Conservation (phyloP, 495 filamentous ascomycete species). For the Monascus purpureus region DNA sequence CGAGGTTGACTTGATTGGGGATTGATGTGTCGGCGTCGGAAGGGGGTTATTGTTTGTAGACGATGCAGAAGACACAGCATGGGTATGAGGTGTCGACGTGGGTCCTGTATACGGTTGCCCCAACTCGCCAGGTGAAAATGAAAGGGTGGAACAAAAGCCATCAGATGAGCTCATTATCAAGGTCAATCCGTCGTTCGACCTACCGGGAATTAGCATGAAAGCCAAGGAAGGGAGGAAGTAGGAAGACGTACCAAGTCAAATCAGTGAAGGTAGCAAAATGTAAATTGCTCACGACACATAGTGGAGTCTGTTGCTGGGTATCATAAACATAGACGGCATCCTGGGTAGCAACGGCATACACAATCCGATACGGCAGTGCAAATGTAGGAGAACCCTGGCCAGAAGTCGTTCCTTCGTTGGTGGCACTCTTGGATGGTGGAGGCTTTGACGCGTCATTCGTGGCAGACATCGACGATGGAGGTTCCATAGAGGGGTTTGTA, state of each 20-base stretch:
- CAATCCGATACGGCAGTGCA: conserved; percentile 76
- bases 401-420: conserved; percentile 35
- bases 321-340: conserved; percentile 95
- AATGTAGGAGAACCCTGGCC: conserved; percentile 56
- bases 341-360: conserved; percentile 95
- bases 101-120: conserved; percentile 72
- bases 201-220: conserved; percentile 21
- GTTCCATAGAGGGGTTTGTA: conserved; percentile 59
- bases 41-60: conserved; percentile 48
- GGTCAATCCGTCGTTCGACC: conserved; percentile 85
- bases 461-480: conserved; percentile 47
- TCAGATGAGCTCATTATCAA: conserved; percentile 94
- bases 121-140: conserved; percentile 73
- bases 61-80: conserved; percentile 24
- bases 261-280: conserved; percentile 98
- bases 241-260: conserved; percentile 69
- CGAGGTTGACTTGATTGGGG: conserved; percentile 37
- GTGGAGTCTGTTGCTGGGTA: conserved; percentile 86
- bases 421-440: conserved; percentile 38
- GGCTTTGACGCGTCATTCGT: conserved; percentile 23
- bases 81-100: conserved; percentile 36
- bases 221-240: conserved; percentile 10
- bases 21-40: conserved; percentile 52
- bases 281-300: conserved; percentile 88
- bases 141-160: conserved; percentile 87